Evolutionary conservation across 148 eudicot genomes (phyloP).

Genomic region (Camellia japonica): DNA sequence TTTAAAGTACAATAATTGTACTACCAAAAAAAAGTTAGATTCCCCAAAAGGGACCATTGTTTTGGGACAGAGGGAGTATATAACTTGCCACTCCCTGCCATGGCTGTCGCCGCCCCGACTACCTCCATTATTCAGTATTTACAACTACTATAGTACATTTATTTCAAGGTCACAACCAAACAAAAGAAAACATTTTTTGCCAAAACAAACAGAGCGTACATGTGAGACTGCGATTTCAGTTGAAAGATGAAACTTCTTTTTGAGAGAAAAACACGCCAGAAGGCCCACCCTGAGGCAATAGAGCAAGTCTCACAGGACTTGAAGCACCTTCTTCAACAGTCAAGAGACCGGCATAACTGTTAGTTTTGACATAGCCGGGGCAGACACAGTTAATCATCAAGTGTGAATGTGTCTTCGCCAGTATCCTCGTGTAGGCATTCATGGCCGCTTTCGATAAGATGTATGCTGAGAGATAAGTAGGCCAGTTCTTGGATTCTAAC

Average conservation of each 20-base stretch:
- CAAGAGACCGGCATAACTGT: constrained; percentile 27
- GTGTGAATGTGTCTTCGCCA: constrained; percentile 25
- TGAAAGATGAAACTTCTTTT: background rate
- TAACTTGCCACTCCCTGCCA: no score
- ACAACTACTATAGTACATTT: no score
- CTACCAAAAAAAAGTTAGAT: no score
- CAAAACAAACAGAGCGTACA: no score
- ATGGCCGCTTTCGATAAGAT: constrained; percentile 24
- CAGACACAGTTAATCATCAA: constrained; percentile 36
- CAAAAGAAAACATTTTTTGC: no score
- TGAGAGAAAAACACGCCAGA: constrained; percentile 20
- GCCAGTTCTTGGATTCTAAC: constrained; percentile 24
- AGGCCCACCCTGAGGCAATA: constrained; percentile 32
- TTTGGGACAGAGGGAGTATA: no score
- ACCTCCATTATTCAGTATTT: no score
- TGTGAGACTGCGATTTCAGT: no score
- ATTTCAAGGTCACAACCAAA: no score
- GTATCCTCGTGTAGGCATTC: constrained; percentile 29
- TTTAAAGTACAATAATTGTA: no score
- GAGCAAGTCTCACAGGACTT: constrained; percentile 34
- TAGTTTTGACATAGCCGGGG: constrained; percentile 48
- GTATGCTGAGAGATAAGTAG: constrained; percentile 12
- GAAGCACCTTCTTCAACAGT: constrained; percentile 43
- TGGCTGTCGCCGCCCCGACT: no score
- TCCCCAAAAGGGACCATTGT: no score